Evolutionary conservation across 2,329 filamentous ascomycete genomes (phyloP).

Genomic region (Alternaria ethzedia): DNA sequence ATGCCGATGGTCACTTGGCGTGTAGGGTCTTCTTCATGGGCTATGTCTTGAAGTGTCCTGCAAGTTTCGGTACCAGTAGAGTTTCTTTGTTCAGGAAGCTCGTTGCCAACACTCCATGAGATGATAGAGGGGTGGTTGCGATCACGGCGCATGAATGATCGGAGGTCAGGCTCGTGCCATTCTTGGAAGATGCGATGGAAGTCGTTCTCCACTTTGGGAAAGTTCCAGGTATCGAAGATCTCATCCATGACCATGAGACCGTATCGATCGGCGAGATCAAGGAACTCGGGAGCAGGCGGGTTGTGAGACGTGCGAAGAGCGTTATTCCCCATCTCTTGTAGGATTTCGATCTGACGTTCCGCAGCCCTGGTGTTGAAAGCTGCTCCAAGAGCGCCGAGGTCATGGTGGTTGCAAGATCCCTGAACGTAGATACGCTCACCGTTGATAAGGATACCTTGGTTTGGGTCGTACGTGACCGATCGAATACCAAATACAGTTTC

Average conservation of each 20-base stretch:
- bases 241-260: constrained; percentile 62
- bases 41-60: constrained; percentile 51
- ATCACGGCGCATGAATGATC: constrained; percentile 60
- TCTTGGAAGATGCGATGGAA: constrained; percentile 60
- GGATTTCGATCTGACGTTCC: constrained; percentile 57
- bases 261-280: constrained; percentile 58
- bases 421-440: constrained; percentile 54
- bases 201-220: constrained; percentile 56
- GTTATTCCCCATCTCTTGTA: constrained; percentile 61
- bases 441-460: constrained; percentile 57
- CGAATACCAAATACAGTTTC: constrained; percentile 61
- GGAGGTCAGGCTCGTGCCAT: constrained; percentile 62
- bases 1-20: constrained; percentile 55
- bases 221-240: constrained; percentile 61
- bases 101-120: constrained; percentile 63
- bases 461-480: constrained; percentile 48
- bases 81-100: constrained; percentile 57
- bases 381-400: constrained; percentile 58
- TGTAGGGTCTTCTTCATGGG: constrained; percentile 57
- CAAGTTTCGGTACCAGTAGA: constrained; percentile 43
- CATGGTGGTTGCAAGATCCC: constrained; percentile 59
- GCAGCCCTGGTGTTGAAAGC: constrained; percentile 60
- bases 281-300: constrained; percentile 59
- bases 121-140: constrained; percentile 62
- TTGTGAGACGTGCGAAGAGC: constrained; percentile 62